phyloP scores from a whole-genome alignment of 257 asterid genomes.

The Orobanche coerulescens region DNA sequence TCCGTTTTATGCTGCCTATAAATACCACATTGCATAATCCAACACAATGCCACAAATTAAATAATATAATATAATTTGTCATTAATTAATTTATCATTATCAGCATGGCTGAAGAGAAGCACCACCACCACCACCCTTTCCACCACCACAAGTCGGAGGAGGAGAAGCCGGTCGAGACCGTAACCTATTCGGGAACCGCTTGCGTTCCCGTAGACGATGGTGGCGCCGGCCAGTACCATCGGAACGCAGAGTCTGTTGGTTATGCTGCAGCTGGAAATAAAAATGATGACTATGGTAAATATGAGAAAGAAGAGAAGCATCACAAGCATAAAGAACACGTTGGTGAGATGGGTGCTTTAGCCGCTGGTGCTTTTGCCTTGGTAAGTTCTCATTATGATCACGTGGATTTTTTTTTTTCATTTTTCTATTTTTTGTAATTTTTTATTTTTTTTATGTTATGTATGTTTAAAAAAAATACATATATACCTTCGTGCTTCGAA shows the following conservation, averaged over 20 bases:
- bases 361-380: slow-evolving; percentile 60
- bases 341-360: slow-evolving; percentile 42
- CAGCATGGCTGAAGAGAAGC: slow-evolving; percentile 43
- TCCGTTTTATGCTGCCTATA: slow-evolving; percentile 7
- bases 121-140: slow-evolving; percentile 37
- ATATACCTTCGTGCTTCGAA: no score
- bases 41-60: neutral
- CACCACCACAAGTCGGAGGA: slow-evolving; percentile 39
- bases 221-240: slow-evolving; percentile 10
- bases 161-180: slow-evolving; percentile 27
- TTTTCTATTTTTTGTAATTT: no score
- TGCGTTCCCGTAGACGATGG: slow-evolving; percentile 12
- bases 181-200: slow-evolving; percentile 28
- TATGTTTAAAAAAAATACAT: no score
- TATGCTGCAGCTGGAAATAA: neutral
- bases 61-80: no score
- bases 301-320: slow-evolving; percentile 47
- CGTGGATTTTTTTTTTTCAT: neutral
- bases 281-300: slow-evolving; percentile 1
- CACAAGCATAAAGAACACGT: slow-evolving; percentile 48
- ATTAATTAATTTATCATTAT: neutral
- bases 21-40: neutral
- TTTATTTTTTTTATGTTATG: no score
- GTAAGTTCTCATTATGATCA: slow-evolving; percentile 22
- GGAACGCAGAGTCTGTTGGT: slow-evolving; percentile 19